These are phyloP conservation scores for Cyberlindnera misumaiensis DNA, from an alignment of 805 yeast species.

Conservation along the genomic window DNA sequence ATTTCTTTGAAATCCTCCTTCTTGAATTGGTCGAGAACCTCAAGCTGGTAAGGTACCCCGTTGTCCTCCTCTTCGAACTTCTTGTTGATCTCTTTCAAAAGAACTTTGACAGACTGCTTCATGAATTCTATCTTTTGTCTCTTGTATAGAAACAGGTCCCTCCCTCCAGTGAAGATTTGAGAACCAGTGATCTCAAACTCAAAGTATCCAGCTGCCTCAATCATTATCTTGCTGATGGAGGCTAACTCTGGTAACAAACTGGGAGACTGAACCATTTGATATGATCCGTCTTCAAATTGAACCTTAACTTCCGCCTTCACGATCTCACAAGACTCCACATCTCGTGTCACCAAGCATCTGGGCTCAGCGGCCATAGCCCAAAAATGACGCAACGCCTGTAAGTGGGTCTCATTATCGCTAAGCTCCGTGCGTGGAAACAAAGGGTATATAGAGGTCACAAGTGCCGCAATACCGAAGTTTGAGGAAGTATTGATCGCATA, in stretches of 20 bases:
- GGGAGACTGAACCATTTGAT: slow-evolving; percentile 43
- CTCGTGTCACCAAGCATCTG: slow-evolving; percentile 72
- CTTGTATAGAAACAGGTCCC: slow-evolving; percentile 41
- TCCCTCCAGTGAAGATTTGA: slow-evolving; percentile 24
- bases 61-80: slow-evolving; percentile 8
- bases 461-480: slow-evolving; percentile 57
- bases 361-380: slow-evolving; percentile 85
- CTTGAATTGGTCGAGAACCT: slow-evolving; percentile 11
- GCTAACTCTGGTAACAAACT: slow-evolving; percentile 59
- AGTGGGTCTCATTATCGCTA: slow-evolving; percentile 49
- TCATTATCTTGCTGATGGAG: slow-evolving; percentile 40
- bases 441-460: slow-evolving; percentile 76
- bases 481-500: slow-evolving; percentile 61
- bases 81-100: slow-evolving; percentile 16
- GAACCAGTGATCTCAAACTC: slow-evolving; percentile 38
- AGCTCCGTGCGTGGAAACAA: slow-evolving; percentile 43
- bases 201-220: slow-evolving; percentile 43
- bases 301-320: slow-evolving; percentile 37
- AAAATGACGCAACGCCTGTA: slow-evolving; percentile 82
- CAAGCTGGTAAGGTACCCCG: slow-evolving; percentile 7
- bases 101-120: slow-evolving; percentile 29
- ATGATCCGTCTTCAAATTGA: slow-evolving; percentile 31
- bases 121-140: slow-evolving; percentile 26
- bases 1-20: slow-evolving; percentile 15
- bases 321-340: slow-evolving; percentile 54